Base-by-base conservation (phyloP, 1,139 yeast species). In the Candida sojae region DNA sequence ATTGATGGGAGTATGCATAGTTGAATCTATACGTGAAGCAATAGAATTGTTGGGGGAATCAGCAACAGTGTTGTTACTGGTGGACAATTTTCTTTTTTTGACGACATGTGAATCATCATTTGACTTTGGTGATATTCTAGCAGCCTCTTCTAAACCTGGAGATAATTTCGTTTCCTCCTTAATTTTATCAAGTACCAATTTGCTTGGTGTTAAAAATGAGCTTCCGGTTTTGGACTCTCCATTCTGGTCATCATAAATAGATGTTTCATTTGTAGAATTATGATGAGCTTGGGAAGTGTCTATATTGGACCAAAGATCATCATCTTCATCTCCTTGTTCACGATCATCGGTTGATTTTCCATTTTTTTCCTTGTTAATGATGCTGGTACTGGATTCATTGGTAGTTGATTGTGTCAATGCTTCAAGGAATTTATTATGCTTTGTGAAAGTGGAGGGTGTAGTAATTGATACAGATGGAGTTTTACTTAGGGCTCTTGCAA, bases 41-140 rank as follows among this genome's bases (percentile, higher is more conserved):
- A 72, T 60, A 7, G 70, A 62, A 48, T 67, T 62, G 48, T 68
- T 71, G 1, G 79, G 79, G 3, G 79, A 67, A 36, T 61, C 70
- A 6, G 55, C 53, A 6, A 59, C 45, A 32, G 25, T 38, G 30
- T 39, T 28, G n/a, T 13, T 9, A 42, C 21, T 6, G 32, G 12
- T 11, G n/a, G 52, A 43, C 26, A 54, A 23, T 37, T 50, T 52
- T 30, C 57, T 42, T 42, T 48, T 46, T 42, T 49, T 42, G 8
- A 26, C 44, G 6, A 44, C 35, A 35, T 39, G 31, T 7, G 36
- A 36, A 11, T 28, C 38, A 25, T 28, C 37, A 10, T 12, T 12
- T 17, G 39, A 30, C 30, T 33, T 47, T 17, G 49, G 46, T 4
- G 49, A 39, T n/a, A 45, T 45, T 9, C 33, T 36, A 8, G 50